These are phyloP conservation scores for Pneumocystis canis DNA, from an alignment of 1,139 yeast species.

Conservation along the genomic window DNA sequence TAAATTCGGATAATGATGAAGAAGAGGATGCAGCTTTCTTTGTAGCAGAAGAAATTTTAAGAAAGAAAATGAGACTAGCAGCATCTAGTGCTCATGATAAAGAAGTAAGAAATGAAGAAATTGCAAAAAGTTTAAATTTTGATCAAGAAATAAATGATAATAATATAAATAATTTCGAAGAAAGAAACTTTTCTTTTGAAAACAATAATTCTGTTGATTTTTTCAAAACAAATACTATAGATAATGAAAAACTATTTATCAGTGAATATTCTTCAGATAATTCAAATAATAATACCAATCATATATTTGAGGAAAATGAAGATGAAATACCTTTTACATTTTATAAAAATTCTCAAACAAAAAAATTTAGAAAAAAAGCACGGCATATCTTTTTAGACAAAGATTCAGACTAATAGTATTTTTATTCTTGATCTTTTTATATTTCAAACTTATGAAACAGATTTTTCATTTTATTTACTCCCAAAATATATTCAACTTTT, in stretches of 20 bases:
- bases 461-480: neutral
- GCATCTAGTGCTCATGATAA: neutral
- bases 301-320: neutral
- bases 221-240: neutral
- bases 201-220: neutral
- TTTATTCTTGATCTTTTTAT: neutral
- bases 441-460: neutral
- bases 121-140: neutral
- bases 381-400: neutral
- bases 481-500: no score
- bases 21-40: conserved; percentile 6
- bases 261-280: neutral
- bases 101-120: neutral
- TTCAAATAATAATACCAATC: neutral
- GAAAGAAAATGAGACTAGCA: neutral
- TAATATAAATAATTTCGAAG: neutral
- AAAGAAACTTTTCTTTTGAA: neutral
- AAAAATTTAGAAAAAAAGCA: neutral
- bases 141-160: neutral
- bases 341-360: neutral
- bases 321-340: neutral
- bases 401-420: neutral
- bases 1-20: conserved; percentile 13
- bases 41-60: conserved; percentile 7
- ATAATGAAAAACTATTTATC: neutral